These are phyloP conservation scores for Irpex sp. DNA, from an alignment of 1,284 basidiomycete species.

Conservation along the genomic window DNA sequence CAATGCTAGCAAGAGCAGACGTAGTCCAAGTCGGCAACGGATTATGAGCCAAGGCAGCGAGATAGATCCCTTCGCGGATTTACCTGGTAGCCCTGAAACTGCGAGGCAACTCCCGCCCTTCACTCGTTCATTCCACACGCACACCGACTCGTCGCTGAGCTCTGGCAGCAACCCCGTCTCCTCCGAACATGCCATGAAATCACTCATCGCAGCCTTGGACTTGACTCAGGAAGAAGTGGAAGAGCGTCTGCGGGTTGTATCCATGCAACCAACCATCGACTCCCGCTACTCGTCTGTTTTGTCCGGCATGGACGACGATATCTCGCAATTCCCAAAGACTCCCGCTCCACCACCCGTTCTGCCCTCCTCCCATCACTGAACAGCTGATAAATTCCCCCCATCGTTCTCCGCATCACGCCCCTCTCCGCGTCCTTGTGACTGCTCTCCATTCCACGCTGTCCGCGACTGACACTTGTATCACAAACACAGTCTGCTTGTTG, in stretches of 20 bases:
- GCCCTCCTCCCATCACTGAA: neutral
- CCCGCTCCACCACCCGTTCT: constrained; percentile 17
- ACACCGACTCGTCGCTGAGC: constrained; percentile 23
- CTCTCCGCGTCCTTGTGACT: neutral
- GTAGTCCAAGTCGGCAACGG: constrained; percentile 15
- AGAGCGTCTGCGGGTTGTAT: constrained; percentile 36
- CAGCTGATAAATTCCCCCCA: neutral
- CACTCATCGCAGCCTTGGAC: constrained; percentile 61
- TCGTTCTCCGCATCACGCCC: neutral
- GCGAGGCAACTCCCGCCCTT: constrained; percentile 11
- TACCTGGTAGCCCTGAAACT: constrained; percentile 3
- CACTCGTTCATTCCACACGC: constrained; percentile 8
- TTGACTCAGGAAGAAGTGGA: constrained; percentile 39
- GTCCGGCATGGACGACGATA: constrained; percentile 18
- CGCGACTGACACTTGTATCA: neutral
- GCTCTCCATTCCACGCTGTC: neutral
- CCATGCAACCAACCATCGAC: constrained; percentile 24
- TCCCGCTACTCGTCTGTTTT: constrained; percentile 23
- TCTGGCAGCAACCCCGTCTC: constrained; percentile 16
- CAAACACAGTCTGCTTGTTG: neutral
- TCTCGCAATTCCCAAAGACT: constrained; percentile 22
- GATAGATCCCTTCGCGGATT: constrained; percentile 35
- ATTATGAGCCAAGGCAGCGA: constrained; percentile 10
- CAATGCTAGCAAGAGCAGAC: constrained; percentile 15
- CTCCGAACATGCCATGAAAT: constrained; percentile 51